Evolutionary conservation across 768 basidiomycete genomes (phyloP).

Genomic region (Boletus huronensis): DNA sequence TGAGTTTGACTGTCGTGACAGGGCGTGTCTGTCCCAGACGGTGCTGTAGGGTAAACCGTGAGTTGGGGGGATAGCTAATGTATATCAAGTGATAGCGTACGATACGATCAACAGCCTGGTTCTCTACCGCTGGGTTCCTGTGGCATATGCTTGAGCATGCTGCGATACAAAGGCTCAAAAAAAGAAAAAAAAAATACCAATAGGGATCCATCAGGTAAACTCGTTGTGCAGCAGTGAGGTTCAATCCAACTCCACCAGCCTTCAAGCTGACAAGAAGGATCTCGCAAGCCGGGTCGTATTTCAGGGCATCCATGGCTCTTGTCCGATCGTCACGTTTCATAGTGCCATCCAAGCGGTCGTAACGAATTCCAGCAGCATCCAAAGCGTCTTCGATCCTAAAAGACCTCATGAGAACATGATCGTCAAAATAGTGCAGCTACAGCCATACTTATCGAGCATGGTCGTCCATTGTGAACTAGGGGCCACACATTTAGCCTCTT

Average conservation of each 20-base stretch:
- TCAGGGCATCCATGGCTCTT: conserved; percentile 88
- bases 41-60: conserved; percentile 51
- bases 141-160: neutral
- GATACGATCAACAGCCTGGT: conserved; percentile 96
- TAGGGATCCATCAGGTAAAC: conserved; percentile 98
- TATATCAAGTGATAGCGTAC: conserved; percentile 44
- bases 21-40: conserved; percentile 92
- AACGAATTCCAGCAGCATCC: conserved; percentile 75
- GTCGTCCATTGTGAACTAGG: conserved; percentile 88
- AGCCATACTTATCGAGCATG: conserved; percentile 83
- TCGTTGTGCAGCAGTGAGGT: conserved; percentile 89
- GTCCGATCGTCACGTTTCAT: conserved; percentile 97
- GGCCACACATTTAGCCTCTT: conserved; percentile 12
- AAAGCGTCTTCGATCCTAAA: conserved; percentile 85
- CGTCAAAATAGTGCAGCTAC: neutral
- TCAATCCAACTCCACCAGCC: conserved; percentile 96
- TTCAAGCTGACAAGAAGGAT: conserved; percentile 94
- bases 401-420: neutral
- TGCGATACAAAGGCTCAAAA: neutral
- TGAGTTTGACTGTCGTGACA: conserved; percentile 88
- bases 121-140: conserved; percentile 96
- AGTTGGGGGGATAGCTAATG: neutral
- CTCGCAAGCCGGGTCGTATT: conserved; percentile 86
- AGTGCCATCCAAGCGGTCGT: conserved; percentile 91
- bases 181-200: conserved; percentile 49